phyloP scores from a whole-genome alignment of 2,329 filamentous ascomycete species.

The Tolypocladium cylindrosporum region DNA sequence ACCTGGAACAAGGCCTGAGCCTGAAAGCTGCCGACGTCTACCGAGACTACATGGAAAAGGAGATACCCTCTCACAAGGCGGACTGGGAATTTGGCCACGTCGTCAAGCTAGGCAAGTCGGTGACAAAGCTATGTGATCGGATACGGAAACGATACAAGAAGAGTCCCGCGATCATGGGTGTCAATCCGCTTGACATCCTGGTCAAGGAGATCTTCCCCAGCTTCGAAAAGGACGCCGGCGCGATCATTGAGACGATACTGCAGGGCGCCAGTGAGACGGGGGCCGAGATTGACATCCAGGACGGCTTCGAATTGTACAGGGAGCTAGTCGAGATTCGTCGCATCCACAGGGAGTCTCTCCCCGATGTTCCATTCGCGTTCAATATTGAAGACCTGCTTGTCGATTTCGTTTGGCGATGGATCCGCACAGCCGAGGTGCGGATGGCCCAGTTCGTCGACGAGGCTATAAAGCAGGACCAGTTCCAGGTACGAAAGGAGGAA shows the following conservation, averaged over 20 bases:
- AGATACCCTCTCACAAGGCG: conserved; percentile 70
- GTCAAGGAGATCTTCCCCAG: conserved; percentile 78
- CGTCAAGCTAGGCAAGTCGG: conserved; percentile 76
- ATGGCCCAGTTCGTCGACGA: conserved; percentile 79
- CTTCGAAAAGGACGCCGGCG: conserved; percentile 81
- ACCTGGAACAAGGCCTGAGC: conserved; percentile 62
- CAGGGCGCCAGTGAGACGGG: conserved; percentile 58
- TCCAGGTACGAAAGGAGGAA: conserved; percentile 61
- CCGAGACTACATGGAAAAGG: conserved; percentile 63
- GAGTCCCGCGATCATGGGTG: conserved; percentile 77
- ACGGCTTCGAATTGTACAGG: conserved; percentile 89
- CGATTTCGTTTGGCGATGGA: conserved; percentile 95
- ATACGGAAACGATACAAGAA: conserved; percentile 89
- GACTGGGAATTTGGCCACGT: conserved; percentile 89
- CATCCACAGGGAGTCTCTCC: conserved; percentile 68
- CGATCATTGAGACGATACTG: conserved; percentile 75
- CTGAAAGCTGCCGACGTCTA: conserved; percentile 73
- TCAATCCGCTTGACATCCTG: conserved; percentile 55
- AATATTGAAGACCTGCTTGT: conserved; percentile 78
- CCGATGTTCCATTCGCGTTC: conserved; percentile 69
- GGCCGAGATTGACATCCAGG: conserved; percentile 73
- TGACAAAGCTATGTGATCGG: conserved; percentile 75
- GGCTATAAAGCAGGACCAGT: conserved; percentile 83
- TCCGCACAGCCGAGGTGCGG: conserved; percentile 67
- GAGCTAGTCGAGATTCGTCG: conserved; percentile 76